Evolutionary conservation across 495 filamentous ascomycete species (phyloP).

Genomic region (Talaromyces wortmannii): DNA sequence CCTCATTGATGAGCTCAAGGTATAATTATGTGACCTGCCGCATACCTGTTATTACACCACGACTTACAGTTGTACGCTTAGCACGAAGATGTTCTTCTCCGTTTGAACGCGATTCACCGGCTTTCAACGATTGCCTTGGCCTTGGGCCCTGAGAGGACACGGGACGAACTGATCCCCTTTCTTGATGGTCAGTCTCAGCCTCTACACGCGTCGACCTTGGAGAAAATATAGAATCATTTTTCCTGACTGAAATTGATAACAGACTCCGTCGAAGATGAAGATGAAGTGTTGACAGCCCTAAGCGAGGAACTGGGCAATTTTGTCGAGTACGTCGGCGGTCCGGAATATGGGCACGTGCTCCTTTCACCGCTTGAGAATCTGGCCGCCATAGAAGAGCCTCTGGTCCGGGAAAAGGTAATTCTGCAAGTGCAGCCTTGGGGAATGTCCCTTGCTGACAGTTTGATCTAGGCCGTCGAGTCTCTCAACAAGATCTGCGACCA

Average conservation of each 20-base stretch:
- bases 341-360: constrained; percentile 89
- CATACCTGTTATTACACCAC: background rate
- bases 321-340: constrained; percentile 95
- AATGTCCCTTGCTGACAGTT: constrained; percentile 5
- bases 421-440: background rate
- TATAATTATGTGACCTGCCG: constrained; percentile 23
- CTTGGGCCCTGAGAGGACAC: constrained; percentile 87
- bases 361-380: constrained; percentile 96
- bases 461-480: constrained; percentile 83
- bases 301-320: constrained; percentile 95
- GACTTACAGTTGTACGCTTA: constrained; percentile 20
- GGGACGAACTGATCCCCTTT: constrained; percentile 97
- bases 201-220: background rate
- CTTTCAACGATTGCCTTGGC: constrained; percentile 96
- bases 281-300: constrained; percentile 93
- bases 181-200: constrained; percentile 69
- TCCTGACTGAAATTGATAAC: constrained; percentile 10
- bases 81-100: constrained; percentile 97
- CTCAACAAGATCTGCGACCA: constrained; percentile 97
- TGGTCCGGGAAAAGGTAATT: constrained; percentile 90
- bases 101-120: constrained; percentile 96
- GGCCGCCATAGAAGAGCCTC: constrained; percentile 94
- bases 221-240: background rate
- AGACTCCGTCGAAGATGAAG: constrained; percentile 99
- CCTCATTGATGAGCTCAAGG: constrained; percentile 98